phyloP scores from a whole-genome alignment of 2,329 filamentous ascomycete genomes.

The Monosporascus sp. region DNA sequence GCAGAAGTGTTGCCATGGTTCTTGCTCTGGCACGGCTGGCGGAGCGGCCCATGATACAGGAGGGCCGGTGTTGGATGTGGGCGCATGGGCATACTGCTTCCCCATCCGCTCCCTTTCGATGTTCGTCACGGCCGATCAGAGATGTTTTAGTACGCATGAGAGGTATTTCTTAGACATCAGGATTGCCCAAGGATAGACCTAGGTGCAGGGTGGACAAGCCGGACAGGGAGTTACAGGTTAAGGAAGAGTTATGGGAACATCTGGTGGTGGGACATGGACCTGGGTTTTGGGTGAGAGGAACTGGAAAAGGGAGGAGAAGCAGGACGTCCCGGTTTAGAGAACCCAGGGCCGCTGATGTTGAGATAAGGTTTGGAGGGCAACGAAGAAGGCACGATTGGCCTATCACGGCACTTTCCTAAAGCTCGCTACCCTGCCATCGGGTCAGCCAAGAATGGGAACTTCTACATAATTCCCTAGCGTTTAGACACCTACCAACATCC shows the following conservation, averaged over 20 bases:
- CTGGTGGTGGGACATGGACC: too few relatives aligned
- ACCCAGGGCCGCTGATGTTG: neutral
- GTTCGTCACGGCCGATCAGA: too few relatives aligned
- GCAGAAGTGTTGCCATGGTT: too few relatives aligned
- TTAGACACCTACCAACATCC: neutral
- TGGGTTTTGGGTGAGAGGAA: neutral
- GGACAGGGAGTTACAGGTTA: too few relatives aligned
- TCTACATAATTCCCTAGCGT: neutral
- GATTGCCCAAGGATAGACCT: too few relatives aligned
- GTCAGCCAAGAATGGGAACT: neutral
- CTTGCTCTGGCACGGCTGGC: too few relatives aligned
- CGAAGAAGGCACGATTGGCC: neutral
- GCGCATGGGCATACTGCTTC: neutral
- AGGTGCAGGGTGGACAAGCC: too few relatives aligned
- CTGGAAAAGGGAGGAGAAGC: neutral
- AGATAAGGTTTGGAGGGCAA: neutral
- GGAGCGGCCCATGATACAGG: too few relatives aligned
- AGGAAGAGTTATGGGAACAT: too few relatives aligned
- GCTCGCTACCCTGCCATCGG: neutral
- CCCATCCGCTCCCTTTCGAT: too few relatives aligned
- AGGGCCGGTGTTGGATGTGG: neutral
- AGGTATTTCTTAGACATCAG: too few relatives aligned
- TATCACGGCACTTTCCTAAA: neutral
- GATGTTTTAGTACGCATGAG: too few relatives aligned
- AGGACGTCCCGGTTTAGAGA: neutral